Percentiles rank a stretch among this genome's conserved stretches.
Conservation (phyloP, 2,329 filamentous ascomycete species). For the Aciculosporium take region DNA sequence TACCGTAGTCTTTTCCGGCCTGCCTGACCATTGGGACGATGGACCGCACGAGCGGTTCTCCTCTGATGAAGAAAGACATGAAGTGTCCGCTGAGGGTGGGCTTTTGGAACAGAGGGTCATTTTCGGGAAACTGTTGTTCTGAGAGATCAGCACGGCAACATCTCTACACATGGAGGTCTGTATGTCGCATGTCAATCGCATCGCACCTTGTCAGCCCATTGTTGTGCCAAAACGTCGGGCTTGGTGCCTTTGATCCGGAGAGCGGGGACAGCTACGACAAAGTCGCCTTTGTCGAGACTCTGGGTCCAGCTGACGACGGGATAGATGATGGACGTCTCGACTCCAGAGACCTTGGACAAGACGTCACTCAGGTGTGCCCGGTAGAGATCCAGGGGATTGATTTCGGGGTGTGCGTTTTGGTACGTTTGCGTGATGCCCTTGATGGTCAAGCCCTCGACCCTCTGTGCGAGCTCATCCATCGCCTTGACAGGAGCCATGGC, state of each 20-base stretch:
- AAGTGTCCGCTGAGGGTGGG: slow-evolving; percentile 54
- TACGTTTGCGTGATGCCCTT: slow-evolving; percentile 16
- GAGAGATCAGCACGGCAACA: background rate
- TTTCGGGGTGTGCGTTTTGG: slow-evolving; percentile 47
- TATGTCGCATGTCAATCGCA: background rate
- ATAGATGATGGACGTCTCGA: slow-evolving; percentile 58
- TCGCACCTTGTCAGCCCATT: slow-evolving; percentile 46
- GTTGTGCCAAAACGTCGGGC: slow-evolving; percentile 43
- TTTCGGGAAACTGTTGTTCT: slow-evolving; percentile 50
- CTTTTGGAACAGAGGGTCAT: slow-evolving; percentile 57
- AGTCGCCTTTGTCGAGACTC: slow-evolving; percentile 68
- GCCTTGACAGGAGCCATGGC: slow-evolving; percentile 3
- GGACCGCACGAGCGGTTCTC: slow-evolving; percentile 47
- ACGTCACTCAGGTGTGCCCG: slow-evolving; percentile 60
- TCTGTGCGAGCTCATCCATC: slow-evolving; percentile 6
- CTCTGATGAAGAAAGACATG: slow-evolving; percentile 68
- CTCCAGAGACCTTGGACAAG: slow-evolving; percentile 53
- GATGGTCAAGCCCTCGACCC: slow-evolving; percentile 7
- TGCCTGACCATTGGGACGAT: slow-evolving; percentile 57
- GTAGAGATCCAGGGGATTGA: slow-evolving; percentile 70
- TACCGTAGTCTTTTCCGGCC: slow-evolving; percentile 37
- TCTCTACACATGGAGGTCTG: background rate
- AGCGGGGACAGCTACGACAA: slow-evolving; percentile 66
- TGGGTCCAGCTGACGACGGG: slow-evolving; percentile 65
- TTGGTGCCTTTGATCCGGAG: slow-evolving; percentile 61